phyloP scores from a whole-genome alignment of 441 rosid genomes.

The Adansonia grandidieri region DNA sequence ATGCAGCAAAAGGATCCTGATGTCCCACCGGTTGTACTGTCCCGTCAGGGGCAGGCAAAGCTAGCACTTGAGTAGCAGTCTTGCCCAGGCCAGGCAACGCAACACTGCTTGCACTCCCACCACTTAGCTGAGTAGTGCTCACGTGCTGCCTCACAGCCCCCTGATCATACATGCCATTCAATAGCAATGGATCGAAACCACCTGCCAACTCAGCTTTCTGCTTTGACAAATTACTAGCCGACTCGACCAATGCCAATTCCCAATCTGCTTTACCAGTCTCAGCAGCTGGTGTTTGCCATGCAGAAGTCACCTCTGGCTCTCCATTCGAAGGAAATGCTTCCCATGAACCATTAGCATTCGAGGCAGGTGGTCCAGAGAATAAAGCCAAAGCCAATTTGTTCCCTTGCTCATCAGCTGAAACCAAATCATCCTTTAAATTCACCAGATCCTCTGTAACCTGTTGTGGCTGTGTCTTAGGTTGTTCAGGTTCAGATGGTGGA shows the following conservation, averaged over 20 bases:
- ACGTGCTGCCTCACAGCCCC: constrained; percentile 76
- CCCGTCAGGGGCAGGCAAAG: constrained; percentile 65
- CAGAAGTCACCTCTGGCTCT: constrained; percentile 56
- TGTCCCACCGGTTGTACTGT: constrained; percentile 50
- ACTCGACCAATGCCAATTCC: constrained; percentile 65
- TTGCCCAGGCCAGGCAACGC: constrained; percentile 53
- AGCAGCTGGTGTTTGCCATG: constrained; percentile 85
- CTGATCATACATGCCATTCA: constrained; percentile 83
- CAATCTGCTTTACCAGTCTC: constrained; percentile 72
- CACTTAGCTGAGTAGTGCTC: constrained; percentile 48
- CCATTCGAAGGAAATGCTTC: constrained; percentile 58
- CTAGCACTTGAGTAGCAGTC: constrained; percentile 45
- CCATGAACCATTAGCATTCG: constrained; percentile 53
- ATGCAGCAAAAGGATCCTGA: constrained; percentile 63
- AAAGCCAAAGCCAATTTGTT: constrained; percentile 61
- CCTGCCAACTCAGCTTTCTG: constrained; percentile 66
- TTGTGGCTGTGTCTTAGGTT: constrained; percentile 38
- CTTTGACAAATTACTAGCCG: constrained; percentile 53
- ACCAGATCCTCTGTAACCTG: constrained; percentile 50
- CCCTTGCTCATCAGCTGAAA: constrained; percentile 63
- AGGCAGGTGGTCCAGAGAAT: constrained; percentile 49
- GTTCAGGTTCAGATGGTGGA: constrained; percentile 39
- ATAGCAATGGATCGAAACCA: constrained; percentile 60
- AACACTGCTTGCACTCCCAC: constrained; percentile 84
- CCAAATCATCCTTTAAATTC: constrained; percentile 52